These are phyloP conservation scores for Ramaria rubella DNA, from an alignment of 768 basidiomycete species.

Conservation along the genomic window DNA sequence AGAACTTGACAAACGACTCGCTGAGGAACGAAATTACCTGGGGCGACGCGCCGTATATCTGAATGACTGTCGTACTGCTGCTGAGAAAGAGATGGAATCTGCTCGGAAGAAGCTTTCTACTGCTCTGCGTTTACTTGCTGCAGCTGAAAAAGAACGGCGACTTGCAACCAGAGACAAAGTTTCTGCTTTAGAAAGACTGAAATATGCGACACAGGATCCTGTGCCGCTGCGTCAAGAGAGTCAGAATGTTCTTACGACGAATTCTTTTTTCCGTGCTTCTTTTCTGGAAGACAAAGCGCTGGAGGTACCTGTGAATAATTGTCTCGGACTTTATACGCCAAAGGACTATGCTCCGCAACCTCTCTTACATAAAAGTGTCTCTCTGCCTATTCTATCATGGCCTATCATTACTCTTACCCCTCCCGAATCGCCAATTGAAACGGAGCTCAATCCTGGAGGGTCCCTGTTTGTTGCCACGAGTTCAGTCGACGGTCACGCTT, in stretches of 20 bases:
- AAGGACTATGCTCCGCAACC: not conserved
- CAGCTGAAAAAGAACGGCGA: not conserved
- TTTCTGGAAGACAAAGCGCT: not conserved
- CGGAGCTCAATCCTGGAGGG: not conserved
- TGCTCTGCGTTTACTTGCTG: not conserved
- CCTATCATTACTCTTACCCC: not conserved
- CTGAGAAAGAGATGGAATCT: conserved; percentile 6
- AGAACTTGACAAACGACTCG: not conserved
- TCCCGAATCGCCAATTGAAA: not conserved
- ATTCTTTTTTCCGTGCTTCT: not conserved
- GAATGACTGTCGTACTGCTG: conserved; percentile 8
- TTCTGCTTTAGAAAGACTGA: not conserved
- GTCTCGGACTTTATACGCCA: not conserved
- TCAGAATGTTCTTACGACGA: too few species aligned
- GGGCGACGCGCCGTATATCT: not conserved
- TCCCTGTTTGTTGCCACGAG: not conserved
- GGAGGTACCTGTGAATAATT: not conserved
- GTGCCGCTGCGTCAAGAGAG: not conserved
- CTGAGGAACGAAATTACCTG: not conserved
- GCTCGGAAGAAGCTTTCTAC: not conserved
- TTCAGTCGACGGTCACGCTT: too few species aligned
- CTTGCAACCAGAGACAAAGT: not conserved
- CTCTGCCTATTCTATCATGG: not conserved
- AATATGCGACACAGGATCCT: too few species aligned
- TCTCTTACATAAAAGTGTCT: not conserved